Conservation (phyloP, 331 rosid genomes). For the Telfairia occidentalis region DNA sequence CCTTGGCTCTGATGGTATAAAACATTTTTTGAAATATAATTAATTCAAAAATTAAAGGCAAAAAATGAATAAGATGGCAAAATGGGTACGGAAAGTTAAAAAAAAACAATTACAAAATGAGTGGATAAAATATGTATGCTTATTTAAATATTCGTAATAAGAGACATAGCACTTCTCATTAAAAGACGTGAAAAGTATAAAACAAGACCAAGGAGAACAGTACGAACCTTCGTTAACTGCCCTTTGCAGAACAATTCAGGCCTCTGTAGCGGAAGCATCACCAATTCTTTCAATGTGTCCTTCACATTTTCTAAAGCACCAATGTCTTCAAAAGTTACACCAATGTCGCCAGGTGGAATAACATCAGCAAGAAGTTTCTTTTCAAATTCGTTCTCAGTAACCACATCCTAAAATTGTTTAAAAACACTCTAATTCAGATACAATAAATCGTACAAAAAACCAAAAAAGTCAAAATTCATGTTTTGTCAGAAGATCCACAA, state of each 20-base stretch:
- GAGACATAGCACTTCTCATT: too few species aligned
- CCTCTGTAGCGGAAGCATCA: constrained; percentile 95
- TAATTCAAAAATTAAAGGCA: background rate
- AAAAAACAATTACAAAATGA: too few species aligned
- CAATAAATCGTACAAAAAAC: background rate
- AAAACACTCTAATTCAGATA: background rate
- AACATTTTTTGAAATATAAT: background rate
- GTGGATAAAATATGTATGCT: too few species aligned
- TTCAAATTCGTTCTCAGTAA: constrained; percentile 88
- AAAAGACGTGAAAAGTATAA: too few species aligned
- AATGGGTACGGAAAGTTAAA: background rate
- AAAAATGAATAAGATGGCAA: background rate
- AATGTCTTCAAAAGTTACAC: constrained; percentile 92
- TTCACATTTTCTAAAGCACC: constrained; percentile 94
- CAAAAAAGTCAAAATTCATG: background rate
- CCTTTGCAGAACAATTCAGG: constrained; percentile 89
- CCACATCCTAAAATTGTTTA: constrained; percentile 62
- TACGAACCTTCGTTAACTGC: constrained; percentile 70
- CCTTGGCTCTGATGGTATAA: background rate
- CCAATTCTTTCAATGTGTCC: constrained; percentile 92
- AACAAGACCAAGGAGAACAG: background rate
- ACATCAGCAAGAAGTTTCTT: constrained; percentile 84
- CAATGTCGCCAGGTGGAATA: constrained; percentile 81
- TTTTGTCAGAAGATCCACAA: background rate
- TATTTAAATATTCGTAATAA: too few species aligned